Evolutionary conservation across 306 rosid species (phyloP).

Genomic region (Nissolia schottii): DNA sequence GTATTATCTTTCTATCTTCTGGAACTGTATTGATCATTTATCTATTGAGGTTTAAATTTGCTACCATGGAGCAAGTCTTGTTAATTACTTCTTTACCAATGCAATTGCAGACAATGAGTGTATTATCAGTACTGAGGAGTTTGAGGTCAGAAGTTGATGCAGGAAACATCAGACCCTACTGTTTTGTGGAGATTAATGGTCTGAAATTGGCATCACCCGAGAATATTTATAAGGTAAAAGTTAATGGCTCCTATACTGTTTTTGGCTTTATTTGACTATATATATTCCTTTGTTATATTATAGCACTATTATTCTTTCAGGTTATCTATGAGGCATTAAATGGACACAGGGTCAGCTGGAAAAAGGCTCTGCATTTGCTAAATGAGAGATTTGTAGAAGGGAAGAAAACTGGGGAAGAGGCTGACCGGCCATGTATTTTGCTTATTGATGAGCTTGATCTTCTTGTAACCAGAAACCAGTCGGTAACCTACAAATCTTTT

Average conservation of each 20-base stretch:
- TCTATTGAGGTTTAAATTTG: background rate
- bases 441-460: constrained; percentile 97
- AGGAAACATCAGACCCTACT: constrained; percentile 65
- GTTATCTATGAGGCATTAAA: constrained; percentile 86
- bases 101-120: constrained; percentile 85
- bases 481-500: constrained; percentile 49
- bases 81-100: background rate
- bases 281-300: background rate
- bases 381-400: constrained; percentile 79
- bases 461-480: constrained; percentile 95
- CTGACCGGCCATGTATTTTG: constrained; percentile 83
- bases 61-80: background rate
- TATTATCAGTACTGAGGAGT: constrained; percentile 69
- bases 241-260: background rate
- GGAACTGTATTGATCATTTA: constrained; percentile 1
- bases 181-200: constrained; percentile 94
- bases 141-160: constrained; percentile 85
- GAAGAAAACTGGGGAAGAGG: constrained; percentile 53
- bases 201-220: constrained; percentile 90
- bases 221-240: constrained; percentile 74
- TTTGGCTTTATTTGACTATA: constrained; percentile 16
- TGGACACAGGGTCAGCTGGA: constrained; percentile 90
- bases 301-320: constrained; percentile 38
- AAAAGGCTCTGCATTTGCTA: constrained; percentile 80
- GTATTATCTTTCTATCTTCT: constrained; percentile 30